Percentiles rank a stretch among this genome's conserved stretches.
Conservation (phyloP, 805 yeast genomes). For the Candida yuanshanica region DNA sequence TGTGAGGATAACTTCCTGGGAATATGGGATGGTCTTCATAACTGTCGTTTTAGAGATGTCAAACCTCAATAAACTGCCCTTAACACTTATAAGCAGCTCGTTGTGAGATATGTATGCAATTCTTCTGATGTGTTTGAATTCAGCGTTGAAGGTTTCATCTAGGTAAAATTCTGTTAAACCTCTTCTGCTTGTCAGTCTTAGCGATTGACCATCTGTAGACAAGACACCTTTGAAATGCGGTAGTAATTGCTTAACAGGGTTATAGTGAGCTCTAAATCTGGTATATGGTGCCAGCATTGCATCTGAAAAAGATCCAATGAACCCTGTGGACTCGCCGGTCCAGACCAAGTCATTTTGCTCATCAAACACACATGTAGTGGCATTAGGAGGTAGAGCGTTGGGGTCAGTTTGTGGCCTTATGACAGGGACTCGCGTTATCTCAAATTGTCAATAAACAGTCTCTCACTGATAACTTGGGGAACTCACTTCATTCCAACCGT, state of each 20-base stretch:
- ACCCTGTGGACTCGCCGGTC: constrained; percentile 66
- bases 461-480: too few relatives aligned
- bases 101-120: constrained; percentile 29
- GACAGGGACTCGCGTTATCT: constrained; percentile 18
- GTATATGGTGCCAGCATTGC: constrained; percentile 50
- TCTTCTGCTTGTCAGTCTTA: constrained; percentile 50
- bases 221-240: constrained; percentile 54
- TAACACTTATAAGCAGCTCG: constrained; percentile 41
- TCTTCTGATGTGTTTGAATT: constrained; percentile 30
- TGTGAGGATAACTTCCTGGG: constrained; percentile 41
- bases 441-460: too few relatives aligned
- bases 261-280: constrained; percentile 46
- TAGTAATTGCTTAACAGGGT: constrained; percentile 46
- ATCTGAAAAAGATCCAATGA: constrained; percentile 37
- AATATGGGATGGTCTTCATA: constrained; percentile 34
- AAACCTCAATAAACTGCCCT: constrained; percentile 34
- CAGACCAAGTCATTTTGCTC: constrained; percentile 71
- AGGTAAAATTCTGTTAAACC: constrained; percentile 42
- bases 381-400: constrained; percentile 8
- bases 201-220: constrained; percentile 44
- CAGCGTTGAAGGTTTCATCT: constrained; percentile 26
- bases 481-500: constrained; percentile 23
- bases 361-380: constrained; percentile 49
- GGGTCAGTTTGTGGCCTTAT: constrained; percentile 20
- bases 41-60: constrained; percentile 36